Percentiles rank a stretch among this genome's conserved stretches.
phyloP scores from a whole-genome alignment of 805 yeast species.

The Lachancea fermentati region DNA sequence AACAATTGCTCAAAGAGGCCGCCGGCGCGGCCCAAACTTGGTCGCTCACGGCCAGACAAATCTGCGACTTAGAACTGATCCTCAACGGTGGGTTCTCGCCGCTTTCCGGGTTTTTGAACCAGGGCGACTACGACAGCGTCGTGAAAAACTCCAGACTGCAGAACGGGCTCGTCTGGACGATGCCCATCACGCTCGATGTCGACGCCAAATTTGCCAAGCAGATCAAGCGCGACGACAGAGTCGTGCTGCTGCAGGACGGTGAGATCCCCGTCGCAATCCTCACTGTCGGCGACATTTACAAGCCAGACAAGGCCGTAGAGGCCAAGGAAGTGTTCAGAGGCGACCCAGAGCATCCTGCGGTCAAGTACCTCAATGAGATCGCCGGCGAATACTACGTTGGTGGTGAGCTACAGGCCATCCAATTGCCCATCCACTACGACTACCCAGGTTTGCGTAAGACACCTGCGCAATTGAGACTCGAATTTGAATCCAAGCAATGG shows the following conservation, averaged over 20 bases:
- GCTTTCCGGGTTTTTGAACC: slow-evolving; percentile 55
- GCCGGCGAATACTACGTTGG: slow-evolving; percentile 87
- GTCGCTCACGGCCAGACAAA: slow-evolving; percentile 72
- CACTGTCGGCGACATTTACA: slow-evolving; percentile 71
- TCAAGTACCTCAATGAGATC: slow-evolving; percentile 59
- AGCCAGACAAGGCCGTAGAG: slow-evolving; percentile 74
- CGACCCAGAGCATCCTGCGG: slow-evolving; percentile 95
- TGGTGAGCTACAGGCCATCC: slow-evolving; percentile 79
- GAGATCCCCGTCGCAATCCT: slow-evolving; percentile 74
- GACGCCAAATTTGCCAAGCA: slow-evolving; percentile 41
- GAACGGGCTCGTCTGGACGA: slow-evolving; percentile 80
- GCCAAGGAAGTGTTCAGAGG: slow-evolving; percentile 90
- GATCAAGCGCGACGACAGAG: slow-evolving; percentile 50
- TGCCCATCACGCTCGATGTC: slow-evolving; percentile 88
- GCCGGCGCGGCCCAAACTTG: slow-evolving; percentile 37
- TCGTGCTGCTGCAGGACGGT: slow-evolving; percentile 76
- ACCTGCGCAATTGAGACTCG: slow-evolving; percentile 83
- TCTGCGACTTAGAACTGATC: slow-evolving; percentile 89
- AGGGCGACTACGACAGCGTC: slow-evolving; percentile 60
- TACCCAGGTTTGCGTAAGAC: slow-evolving; percentile 83
- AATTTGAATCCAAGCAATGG: slow-evolving; percentile 80
- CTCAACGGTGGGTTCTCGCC: slow-evolving; percentile 94
- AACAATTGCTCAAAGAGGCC: slow-evolving; percentile 54
- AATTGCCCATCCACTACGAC: slow-evolving; percentile 83
- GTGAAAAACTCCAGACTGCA: slow-evolving; percentile 64